phyloP scores from a whole-genome alignment of 139 green algal genomes.

The Raphidocelis subcapitata region DNA sequence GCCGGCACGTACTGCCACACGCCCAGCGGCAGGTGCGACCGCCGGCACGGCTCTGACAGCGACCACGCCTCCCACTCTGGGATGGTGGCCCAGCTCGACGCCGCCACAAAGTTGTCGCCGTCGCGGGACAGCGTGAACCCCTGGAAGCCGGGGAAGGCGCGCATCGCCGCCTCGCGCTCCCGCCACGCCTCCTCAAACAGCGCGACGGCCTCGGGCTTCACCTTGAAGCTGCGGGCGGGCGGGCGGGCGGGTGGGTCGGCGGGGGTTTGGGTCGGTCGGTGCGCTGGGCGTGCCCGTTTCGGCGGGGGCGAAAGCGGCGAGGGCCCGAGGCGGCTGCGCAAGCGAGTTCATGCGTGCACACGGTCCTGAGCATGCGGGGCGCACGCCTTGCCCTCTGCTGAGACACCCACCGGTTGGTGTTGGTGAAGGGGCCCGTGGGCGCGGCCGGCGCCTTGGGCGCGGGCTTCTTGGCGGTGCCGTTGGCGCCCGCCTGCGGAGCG shows the following conservation, averaged over 20 bases:
- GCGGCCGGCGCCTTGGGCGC: slow-evolving; percentile 18
- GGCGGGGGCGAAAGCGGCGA: too few relatives aligned
- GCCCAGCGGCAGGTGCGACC: slow-evolving; percentile 25
- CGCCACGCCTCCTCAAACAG: slow-evolving; percentile 20
- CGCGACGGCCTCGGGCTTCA: slow-evolving; percentile 9
- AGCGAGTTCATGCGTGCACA: too few relatives aligned
- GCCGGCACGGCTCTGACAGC: slow-evolving; percentile 12
- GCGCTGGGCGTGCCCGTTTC: too few relatives aligned
- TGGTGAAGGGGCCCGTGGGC: slow-evolving; percentile 16
- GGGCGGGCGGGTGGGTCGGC: not conserved
- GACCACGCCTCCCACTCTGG: slow-evolving; percentile 31
- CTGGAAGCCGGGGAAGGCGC: slow-evolving; percentile 9
- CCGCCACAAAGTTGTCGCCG: not conserved
- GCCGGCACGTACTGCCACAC: slow-evolving; percentile 26
- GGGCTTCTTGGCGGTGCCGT: slow-evolving; percentile 7
- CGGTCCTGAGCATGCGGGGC: too few relatives aligned
- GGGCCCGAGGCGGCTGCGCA: too few relatives aligned
- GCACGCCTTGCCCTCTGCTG: too few relatives aligned
- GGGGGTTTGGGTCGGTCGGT: not conserved
- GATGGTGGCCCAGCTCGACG: slow-evolving; percentile 23
- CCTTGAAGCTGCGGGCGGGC: not conserved
- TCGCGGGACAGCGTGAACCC: slow-evolving; percentile 24
- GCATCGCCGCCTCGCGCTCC: slow-evolving; percentile 22
- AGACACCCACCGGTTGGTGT: slow-evolving; percentile 21
- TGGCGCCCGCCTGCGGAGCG: slow-evolving; percentile 9